Conservation (phyloP, 345 rosid genomes). For the Carallia brachiata region DNA sequence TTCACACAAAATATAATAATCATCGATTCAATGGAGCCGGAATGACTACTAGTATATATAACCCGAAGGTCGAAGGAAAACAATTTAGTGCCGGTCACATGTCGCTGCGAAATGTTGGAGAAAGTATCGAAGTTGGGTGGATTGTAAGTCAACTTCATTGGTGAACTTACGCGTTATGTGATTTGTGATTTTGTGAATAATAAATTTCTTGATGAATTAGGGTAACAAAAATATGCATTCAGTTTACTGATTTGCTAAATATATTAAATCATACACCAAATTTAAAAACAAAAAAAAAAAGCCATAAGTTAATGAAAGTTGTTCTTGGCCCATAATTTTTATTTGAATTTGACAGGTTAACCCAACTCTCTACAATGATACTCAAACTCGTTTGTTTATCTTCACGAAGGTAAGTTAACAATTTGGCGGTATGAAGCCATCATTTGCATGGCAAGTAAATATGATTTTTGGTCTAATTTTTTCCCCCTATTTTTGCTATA, state of each 20-base stretch:
- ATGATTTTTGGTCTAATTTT: too few relatives aligned
- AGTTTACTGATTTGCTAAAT: too few relatives aligned
- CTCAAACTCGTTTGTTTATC: conserved; percentile 15
- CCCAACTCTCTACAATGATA: conserved; percentile 20
- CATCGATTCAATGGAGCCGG: conserved; percentile 17
- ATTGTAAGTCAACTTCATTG: conserved; percentile 6
- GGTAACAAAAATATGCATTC: too few relatives aligned
- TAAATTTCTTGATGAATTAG: neutral
- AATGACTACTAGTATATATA: neutral
- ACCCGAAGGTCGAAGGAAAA: neutral
- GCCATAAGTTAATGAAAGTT: too few relatives aligned
- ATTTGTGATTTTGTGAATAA: too few relatives aligned
- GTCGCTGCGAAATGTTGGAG: conserved; percentile 9
- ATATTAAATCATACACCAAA: too few relatives aligned
- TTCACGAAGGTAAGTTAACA: conserved; percentile 11
- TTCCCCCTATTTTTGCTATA: too few relatives aligned
- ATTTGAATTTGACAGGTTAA: conserved; percentile 11
- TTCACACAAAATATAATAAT: neutral
- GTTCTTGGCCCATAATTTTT: too few relatives aligned
- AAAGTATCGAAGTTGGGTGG: conserved; percentile 22
- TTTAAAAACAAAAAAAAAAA: too few relatives aligned
- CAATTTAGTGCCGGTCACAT: conserved; percentile 9
- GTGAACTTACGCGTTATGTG: neutral
- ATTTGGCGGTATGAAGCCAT: too few relatives aligned
- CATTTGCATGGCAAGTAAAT: too few relatives aligned